Conservation (phyloP, 495 filamentous ascomycete genomes). For the Penicillium tannophilum region DNA sequence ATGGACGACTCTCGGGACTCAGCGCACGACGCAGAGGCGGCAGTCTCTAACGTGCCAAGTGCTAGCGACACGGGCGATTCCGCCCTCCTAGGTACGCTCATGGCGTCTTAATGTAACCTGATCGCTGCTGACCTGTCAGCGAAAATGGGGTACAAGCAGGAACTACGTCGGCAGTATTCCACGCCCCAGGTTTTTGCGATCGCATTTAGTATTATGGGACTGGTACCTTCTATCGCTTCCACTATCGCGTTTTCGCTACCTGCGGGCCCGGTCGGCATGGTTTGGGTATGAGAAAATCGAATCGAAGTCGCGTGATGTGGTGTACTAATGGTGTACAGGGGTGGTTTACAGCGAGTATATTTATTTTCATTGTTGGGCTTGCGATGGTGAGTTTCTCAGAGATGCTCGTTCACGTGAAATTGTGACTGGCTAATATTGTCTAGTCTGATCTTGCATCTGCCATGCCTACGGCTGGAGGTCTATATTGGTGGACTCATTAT, state of each 20-base stretch:
- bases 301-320: neutral
- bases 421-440: neutral
- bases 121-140: slow-evolving; percentile 16
- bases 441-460: slow-evolving; percentile 66
- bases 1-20: neutral
- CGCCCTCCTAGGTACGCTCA: slow-evolving; percentile 31
- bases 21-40: neutral
- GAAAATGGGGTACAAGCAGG: slow-evolving; percentile 68
- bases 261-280: slow-evolving; percentile 69
- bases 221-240: slow-evolving; percentile 67
- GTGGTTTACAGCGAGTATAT: slow-evolving; percentile 65
- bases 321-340: slow-evolving; percentile 28
- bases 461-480: slow-evolving; percentile 68
- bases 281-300: slow-evolving; percentile 52
- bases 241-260: slow-evolving; percentile 66
- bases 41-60: neutral
- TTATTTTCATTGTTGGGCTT: slow-evolving; percentile 67
- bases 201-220: slow-evolving; percentile 72
- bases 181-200: slow-evolving; percentile 69
- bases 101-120: neutral
- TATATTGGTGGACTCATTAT: slow-evolving; percentile 75
- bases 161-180: slow-evolving; percentile 64
- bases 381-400: slow-evolving; percentile 52
- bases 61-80: slow-evolving; percentile 12
- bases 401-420: neutral